Evolutionary conservation across 352 stramenopile genomes (phyloP), one percentile per base, ranked within the genome.

Genomic region (Phytophthora citrophthora): DNA sequence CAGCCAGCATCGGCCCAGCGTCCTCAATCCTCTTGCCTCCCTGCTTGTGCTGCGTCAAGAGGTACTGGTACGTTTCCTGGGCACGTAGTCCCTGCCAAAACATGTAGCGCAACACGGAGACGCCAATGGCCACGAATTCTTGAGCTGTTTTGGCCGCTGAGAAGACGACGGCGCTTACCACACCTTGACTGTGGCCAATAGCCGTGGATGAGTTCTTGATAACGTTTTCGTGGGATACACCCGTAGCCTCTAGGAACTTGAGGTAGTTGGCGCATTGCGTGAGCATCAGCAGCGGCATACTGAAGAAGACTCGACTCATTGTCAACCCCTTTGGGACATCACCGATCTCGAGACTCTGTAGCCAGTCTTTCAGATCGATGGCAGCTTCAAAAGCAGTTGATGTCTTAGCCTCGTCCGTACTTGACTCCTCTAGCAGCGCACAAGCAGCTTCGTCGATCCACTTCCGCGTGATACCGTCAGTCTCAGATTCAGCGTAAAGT

Each of bases 201-300:
- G 78, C 75, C 1, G 68, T 78, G 11, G 69, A 41, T 8, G 85
- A 63, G 50, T 64, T 73, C 43, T 73, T 65, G 16, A 94, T 23
- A n/a, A 93, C 54, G 20, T 72, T 79, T 51, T 91, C 81, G 43
- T 95, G 89, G 18, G 54, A 74, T 39, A 88, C 68, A 10, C 65
- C 61, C 1, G 83, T 62, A 2, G 64, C 64, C 31, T 91, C 67
- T 24, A 94, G 71, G 61, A 92, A 89, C 3, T 77, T 70, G 5
- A 93, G 50, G 63, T 95, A 95, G 66, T 93, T 94, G 54, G 80
- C 80, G 12, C 84, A 70, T 61, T 95, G 86, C 20, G 86, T 89
- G 3, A 95, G 68, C 26, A 80, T 72, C 49, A 95, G 83, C 39
- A 96, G 56, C 58, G 89, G 74, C 73, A 94, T 95, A 63, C 86